Evolutionary conservation across 306 rosid species (phyloP).

Genomic region (Gastrolobium bilobum): DNA sequence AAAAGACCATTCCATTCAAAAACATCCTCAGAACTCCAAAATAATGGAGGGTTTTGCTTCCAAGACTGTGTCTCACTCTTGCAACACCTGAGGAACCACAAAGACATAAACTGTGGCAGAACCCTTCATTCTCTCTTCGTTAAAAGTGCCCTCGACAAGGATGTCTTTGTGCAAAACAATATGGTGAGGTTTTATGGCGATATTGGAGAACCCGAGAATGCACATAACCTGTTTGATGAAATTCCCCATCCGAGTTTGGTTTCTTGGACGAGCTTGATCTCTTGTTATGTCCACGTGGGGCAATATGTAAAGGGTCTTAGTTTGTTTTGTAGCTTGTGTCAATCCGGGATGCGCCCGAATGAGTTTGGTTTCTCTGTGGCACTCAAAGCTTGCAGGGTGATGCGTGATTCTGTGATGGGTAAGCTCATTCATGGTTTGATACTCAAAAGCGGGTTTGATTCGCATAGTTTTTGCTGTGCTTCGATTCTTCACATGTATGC

Average conservation of each 20-base stretch:
- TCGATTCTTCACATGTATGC: conserved; percentile 55
- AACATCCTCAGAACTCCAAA: conserved; percentile 2
- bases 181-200: conserved; percentile 49
- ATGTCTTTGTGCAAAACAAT: conserved; percentile 57
- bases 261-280: conserved; percentile 61
- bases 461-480: conserved; percentile 43
- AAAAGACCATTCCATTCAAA: conserved; percentile 19
- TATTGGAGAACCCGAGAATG: conserved; percentile 40
- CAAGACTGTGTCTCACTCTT: conserved; percentile 50
- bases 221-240: conserved; percentile 57
- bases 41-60: conserved; percentile 46
- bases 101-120: conserved; percentile 41
- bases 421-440: conserved; percentile 55
- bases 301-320: conserved; percentile 46
- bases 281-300: conserved; percentile 54
- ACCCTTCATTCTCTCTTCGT: conserved; percentile 53
- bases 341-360: conserved; percentile 52
- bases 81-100: conserved; percentile 47
- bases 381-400: conserved; percentile 57
- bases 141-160: conserved; percentile 50
- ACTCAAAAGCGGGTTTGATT: conserved; percentile 54
- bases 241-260: conserved; percentile 59
- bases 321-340: conserved; percentile 45
- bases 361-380: conserved; percentile 60
- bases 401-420: conserved; percentile 45